Base-by-base conservation (phyloP, 2,329 filamentous ascomycete species). In the Bimuria novae-zelandiae region DNA sequence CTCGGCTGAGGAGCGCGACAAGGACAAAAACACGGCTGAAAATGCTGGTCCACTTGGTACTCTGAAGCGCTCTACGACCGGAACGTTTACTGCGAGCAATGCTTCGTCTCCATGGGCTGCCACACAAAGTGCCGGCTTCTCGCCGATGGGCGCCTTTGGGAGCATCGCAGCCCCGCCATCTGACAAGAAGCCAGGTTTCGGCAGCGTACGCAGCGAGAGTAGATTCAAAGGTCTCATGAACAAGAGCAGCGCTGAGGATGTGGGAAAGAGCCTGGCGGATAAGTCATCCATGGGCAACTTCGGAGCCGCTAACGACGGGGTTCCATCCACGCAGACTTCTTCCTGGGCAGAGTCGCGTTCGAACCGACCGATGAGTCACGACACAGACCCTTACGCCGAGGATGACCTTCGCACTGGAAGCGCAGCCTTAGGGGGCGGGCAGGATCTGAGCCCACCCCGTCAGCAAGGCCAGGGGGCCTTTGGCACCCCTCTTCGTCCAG, bases 71-170 rank as follows among this genome's bases (percentile, higher is more conserved):
- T 82, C 79, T 56, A 76, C 76, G 27, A 85, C 82, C 39, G 79
- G 75, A 49, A 83, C 82, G 8, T 71, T 85, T 51, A 80, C 77
- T 60, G 74, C 78, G 43, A 79, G 79, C 16, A 76, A 75, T 54
- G 76, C 76, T 21, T 73, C 76, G 33, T 84, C 83, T 12, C 82
- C 84, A 7, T 88, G 84, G 83, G 79, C 81, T 19, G 76, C 82
- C 25, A 81, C 83, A 12, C 83, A 84, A 49, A 80, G 79, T 44
- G 82, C 87, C 37, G 82, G 84, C 11, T 85, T 89, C 62, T 82
- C 87, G 6, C 84, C 86, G 1, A 89, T 92, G 80, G 92, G 93
- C 29, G 87, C 87, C 19, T 99, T 99, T 75, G 93, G 93, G 10
- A 94, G 87, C 65, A 97, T 97, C 73, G 87, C 89, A n/a, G 74